Percentiles rank a stretch among this genome's conserved stretches.
phyloP scores from a whole-genome alignment of 495 filamentous ascomycete genomes.

The Penicillium crystallinum region DNA sequence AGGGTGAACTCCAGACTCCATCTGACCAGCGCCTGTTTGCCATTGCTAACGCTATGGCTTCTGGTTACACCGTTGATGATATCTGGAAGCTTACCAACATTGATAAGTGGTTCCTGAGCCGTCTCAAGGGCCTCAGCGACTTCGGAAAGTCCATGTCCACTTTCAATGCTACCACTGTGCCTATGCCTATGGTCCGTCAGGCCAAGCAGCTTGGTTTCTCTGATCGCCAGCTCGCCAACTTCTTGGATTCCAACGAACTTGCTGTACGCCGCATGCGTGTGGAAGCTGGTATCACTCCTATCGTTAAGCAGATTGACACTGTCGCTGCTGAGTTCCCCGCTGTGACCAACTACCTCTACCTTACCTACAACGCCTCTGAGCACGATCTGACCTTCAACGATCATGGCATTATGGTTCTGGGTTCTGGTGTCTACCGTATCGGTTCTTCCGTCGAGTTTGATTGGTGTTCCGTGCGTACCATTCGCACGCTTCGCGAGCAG shows the following conservation, averaged over 20 bases:
- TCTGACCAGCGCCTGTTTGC: slow-evolving; percentile 97
- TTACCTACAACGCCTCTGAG: slow-evolving; percentile 90
- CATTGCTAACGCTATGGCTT: slow-evolving; percentile 94
- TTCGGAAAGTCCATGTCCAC: slow-evolving; percentile 73
- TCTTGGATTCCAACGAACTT: slow-evolving; percentile 88
- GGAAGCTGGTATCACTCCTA: slow-evolving; percentile 78
- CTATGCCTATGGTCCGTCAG: slow-evolving; percentile 59
- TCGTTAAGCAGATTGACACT: slow-evolving; percentile 97
- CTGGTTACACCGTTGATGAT: slow-evolving; percentile 88
- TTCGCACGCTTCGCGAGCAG: slow-evolving; percentile 83
- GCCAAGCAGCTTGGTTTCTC: slow-evolving; percentile 93
- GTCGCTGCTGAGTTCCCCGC: slow-evolving; percentile 96
- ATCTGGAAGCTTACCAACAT: slow-evolving; percentile 98
- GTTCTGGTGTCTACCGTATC: slow-evolving; percentile 96
- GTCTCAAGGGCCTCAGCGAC: slow-evolving; percentile 83
- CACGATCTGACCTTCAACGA: slow-evolving; percentile 83
- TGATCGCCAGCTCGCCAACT: slow-evolving; percentile 88
- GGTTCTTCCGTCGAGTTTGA: slow-evolving; percentile 98
- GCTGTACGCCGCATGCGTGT: slow-evolving; percentile 75
- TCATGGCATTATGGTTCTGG: slow-evolving; percentile 90
- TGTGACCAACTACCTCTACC: slow-evolving; percentile 92
- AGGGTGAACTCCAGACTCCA: slow-evolving; percentile 91
- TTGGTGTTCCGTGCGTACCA: slow-evolving; percentile 97
- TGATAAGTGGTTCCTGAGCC: slow-evolving; percentile 77
- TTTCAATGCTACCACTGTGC: slow-evolving; percentile 65